Conservation (phyloP, 2,329 filamentous ascomycete species). For the Coleophoma cylindrospora region DNA sequence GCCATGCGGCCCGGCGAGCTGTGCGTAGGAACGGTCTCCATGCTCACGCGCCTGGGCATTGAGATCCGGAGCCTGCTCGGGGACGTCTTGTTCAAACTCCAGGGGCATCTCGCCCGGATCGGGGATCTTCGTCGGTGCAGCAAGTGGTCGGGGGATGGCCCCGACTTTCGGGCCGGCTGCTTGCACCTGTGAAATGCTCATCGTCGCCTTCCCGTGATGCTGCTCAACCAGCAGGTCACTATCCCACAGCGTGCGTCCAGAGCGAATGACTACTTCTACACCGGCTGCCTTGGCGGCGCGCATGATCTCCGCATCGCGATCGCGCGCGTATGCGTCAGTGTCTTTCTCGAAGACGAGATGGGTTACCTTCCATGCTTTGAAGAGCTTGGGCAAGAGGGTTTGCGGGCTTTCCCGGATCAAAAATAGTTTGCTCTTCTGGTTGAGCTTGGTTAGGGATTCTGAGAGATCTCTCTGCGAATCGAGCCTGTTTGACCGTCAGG, state of each 20-base stretch:
- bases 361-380: conserved; percentile 68
- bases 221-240: conserved; percentile 62
- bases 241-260: conserved; percentile 69
- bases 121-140: conserved; percentile 53
- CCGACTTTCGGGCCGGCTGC: conserved; percentile 59
- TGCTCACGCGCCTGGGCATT: conserved; percentile 51
- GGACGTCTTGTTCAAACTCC: conserved; percentile 50
- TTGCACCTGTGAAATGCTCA: conserved; percentile 67
- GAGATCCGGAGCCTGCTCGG: conserved; percentile 48
- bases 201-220: conserved; percentile 66
- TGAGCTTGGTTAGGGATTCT: conserved; percentile 60
- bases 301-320: conserved; percentile 56
- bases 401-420: conserved; percentile 69
- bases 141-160: conserved; percentile 53
- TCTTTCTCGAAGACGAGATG: conserved; percentile 78
- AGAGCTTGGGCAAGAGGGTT: conserved; percentile 66
- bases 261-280: conserved; percentile 59
- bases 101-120: conserved; percentile 60
- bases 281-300: conserved; percentile 58
- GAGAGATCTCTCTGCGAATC: conserved; percentile 72
- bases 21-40: conserved; percentile 51
- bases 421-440: conserved; percentile 65
- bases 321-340: conserved; percentile 66
- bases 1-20: conserved; percentile 59
- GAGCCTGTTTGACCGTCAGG: conserved; percentile 36